A percentile compares a stretch with the other conserved stretches of the same genome.
Conservation (phyloP, 805 yeast genomes). For the Jamesozyma spencerorum region DNA sequence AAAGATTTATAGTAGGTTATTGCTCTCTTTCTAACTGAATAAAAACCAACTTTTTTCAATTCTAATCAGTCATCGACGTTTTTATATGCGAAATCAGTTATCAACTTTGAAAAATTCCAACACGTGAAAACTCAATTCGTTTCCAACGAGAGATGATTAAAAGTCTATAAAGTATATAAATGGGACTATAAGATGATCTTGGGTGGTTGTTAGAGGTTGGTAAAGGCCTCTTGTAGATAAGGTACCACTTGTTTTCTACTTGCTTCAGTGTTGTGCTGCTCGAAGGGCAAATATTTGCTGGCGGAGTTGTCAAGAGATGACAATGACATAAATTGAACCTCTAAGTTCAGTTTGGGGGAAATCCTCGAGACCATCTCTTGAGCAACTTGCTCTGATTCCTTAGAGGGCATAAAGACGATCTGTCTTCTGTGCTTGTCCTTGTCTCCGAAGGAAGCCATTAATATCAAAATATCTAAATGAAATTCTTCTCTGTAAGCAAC, state of each 20-base stretch:
- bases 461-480: constrained; percentile 33
- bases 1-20: neutral
- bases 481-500: constrained; percentile 22
- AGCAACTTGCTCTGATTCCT: constrained; percentile 12
- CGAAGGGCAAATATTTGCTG: constrained; percentile 15
- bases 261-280: constrained; percentile 50
- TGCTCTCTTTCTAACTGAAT: too few relatives aligned
- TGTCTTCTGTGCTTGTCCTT: constrained; percentile 35
- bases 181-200: too few relatives aligned
- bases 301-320: neutral
- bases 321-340: neutral
- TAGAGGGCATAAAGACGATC: constrained; percentile 27
- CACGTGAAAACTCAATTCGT: too few relatives aligned
- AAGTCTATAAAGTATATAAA: too few relatives aligned
- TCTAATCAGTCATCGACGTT: too few relatives aligned
- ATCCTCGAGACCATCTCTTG: constrained; percentile 3
- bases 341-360: neutral
- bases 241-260: constrained; percentile 89
- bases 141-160: too few relatives aligned
- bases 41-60: too few relatives aligned
- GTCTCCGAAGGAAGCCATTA: constrained; percentile 42
- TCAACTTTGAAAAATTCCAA: too few relatives aligned
- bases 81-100: too few relatives aligned
- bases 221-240: constrained; percentile 21
- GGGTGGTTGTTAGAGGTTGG: constrained; percentile 1